Evolutionary conservation across 163 green algal species (phyloP), one percentile per base, ranked within the genome.

Genomic region (Scenedesmus sp.): DNA sequence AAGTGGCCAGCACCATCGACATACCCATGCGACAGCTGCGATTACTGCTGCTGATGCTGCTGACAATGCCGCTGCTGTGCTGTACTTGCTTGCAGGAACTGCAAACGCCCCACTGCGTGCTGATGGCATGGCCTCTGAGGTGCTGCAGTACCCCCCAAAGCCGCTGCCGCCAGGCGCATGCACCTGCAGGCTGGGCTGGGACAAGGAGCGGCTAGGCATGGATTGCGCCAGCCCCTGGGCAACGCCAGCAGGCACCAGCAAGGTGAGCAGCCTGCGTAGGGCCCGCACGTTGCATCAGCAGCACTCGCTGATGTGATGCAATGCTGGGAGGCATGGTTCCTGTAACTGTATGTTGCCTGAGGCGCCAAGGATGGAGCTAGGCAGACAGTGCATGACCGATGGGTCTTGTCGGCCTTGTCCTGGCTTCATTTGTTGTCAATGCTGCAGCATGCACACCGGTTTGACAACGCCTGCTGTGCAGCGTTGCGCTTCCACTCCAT

Each of bases 141-240:
- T 79, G 70, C 70, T 88, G 59, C 83, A 88, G 57, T 88, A 88
- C 34, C 83, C 83, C 0, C 23, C 83, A 18, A 34, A 5, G 20
- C 56, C 18, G 16, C 57, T 88, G 83, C 83, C 83, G 34, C 56
- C 56, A 55, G 57, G 59, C n/a, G 57, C 56, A 62, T 88, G 83
- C 26, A 88, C 83, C 57, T 88, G 83, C 57, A 46, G 83, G 56
- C 4, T 76, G 13, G 83, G 83, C 8, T 76, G 20, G 23, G n/a
- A 77, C 83, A 88, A 76, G 20, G 8, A 64, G 13, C 83, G 83
- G 7, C 16, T 77, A 7, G 10, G 20, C 23, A 88, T 88, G 83
- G 57, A 88, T 5, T 88, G 83, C 59, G 23, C 83, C 56, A 88
- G 83, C 57, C 83, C 83, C 26, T 88, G 83, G 83, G 20, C 57